These are phyloP conservation scores for Schizosaccharomyces japonicus DNA, from an alignment of 805 yeast genomes.

Conservation along the genomic window DNA sequence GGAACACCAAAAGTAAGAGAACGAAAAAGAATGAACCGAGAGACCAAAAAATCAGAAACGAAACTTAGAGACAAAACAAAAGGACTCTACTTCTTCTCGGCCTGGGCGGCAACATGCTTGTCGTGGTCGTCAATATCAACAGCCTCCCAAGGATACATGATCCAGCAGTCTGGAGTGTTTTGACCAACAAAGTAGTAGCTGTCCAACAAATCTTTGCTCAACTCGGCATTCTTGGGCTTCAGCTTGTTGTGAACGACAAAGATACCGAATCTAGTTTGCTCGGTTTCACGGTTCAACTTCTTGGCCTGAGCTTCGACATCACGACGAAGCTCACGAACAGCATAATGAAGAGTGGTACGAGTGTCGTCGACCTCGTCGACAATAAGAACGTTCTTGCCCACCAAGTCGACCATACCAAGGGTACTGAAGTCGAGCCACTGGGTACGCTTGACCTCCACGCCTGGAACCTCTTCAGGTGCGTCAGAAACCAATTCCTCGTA, in stretches of 20 bases:
- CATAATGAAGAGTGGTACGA: conserved; percentile 71
- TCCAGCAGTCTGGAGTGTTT: conserved; percentile 58
- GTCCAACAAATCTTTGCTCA: conserved; percentile 33
- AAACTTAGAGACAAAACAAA: too few relatives aligned
- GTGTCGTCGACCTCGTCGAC: conserved; percentile 87
- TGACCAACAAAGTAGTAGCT: conserved; percentile 52
- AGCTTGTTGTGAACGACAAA: conserved; percentile 69
- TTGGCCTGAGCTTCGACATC: conserved; percentile 38
- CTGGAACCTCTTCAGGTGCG: conserved; percentile 27
- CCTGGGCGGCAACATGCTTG: background rate
- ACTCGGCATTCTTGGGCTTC: conserved; percentile 55
- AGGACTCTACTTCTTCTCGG: background rate
- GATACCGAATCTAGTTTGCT: conserved; percentile 42
- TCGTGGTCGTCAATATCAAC: background rate
- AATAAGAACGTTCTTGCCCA: conserved; percentile 58
- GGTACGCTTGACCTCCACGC: conserved; percentile 63
- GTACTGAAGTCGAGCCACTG: conserved; percentile 78
- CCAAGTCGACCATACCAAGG: conserved; percentile 40
- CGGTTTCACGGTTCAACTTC: conserved; percentile 32
- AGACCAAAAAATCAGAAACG: too few relatives aligned
- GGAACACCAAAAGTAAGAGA: too few relatives aligned
- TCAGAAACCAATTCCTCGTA: conserved; percentile 22
- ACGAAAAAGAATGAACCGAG: too few relatives aligned
- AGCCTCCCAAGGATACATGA: conserved; percentile 71
- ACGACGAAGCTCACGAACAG: conserved; percentile 48